These are phyloP conservation scores for Aschersonia sp. DNA, from an alignment of 2,329 filamentous ascomycete species.

Conservation along the genomic window DNA sequence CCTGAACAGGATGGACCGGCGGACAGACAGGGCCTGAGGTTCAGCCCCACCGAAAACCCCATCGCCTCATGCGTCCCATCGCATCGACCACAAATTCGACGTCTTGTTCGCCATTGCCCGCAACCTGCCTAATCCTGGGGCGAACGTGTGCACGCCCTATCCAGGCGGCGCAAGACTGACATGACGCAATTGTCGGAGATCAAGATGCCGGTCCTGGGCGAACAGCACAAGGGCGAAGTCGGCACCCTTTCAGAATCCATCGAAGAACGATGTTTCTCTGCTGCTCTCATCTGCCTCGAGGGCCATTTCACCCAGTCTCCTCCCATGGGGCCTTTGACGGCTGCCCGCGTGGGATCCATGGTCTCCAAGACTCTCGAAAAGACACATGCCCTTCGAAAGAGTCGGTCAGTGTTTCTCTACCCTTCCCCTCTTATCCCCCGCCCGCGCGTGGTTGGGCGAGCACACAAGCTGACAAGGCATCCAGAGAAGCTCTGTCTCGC, in stretches of 20 bases:
- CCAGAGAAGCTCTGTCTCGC: conserved; percentile 42
- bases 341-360: conserved; percentile 39
- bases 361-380: conserved; percentile 47
- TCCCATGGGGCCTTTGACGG: conserved; percentile 41
- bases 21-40: too few relatives aligned
- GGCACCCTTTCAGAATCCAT: conserved; percentile 29
- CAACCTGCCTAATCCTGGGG: too few relatives aligned
- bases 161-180: neutral
- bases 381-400: conserved; percentile 45
- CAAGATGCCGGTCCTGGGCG: too few relatives aligned
- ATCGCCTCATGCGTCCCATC: too few relatives aligned
- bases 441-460: neutral
- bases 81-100: too few relatives aligned
- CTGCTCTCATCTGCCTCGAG: conserved; percentile 45
- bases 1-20: too few relatives aligned
- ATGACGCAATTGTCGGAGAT: neutral
- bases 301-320: conserved; percentile 43
- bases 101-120: too few relatives aligned
- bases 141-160: too few relatives aligned
- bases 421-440: neutral
- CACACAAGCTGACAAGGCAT: neutral
- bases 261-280: conserved; percentile 48
- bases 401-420: conserved; percentile 28
- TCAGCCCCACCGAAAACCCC: too few relatives aligned
- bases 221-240: conserved; percentile 4